Percentiles rank a stretch among this genome's conserved stretches.
Evolutionary conservation across 1,284 basidiomycete genomes (phyloP).

Genomic region (Termitomyces sp.): DNA sequence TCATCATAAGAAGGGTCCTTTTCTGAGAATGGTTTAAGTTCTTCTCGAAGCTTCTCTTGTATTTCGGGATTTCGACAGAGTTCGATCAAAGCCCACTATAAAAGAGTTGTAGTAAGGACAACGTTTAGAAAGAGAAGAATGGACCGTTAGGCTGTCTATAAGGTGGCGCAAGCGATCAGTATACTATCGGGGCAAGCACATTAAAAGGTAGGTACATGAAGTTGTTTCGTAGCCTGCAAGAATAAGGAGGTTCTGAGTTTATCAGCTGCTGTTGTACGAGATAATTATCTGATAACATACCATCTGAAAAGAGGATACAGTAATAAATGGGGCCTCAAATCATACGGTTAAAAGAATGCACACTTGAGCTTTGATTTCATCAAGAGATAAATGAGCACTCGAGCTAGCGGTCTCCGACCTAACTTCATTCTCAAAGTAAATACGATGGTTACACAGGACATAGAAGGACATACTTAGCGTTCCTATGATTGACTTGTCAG

Average conservation of each 20-base stretch:
- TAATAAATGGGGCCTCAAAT: background rate
- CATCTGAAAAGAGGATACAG: background rate
- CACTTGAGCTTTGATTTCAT: conserved; percentile 4
- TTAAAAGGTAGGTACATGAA: conserved; percentile 29
- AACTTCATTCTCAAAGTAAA: background rate
- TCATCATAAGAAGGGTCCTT: conserved; percentile 42
- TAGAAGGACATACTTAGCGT: conserved; percentile 9
- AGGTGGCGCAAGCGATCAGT: background rate
- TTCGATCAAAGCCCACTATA: conserved; percentile 43
- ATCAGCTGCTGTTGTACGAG: background rate
- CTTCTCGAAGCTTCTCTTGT: conserved; percentile 47
- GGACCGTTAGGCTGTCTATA: conserved; percentile 28
- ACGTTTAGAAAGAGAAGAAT: background rate
- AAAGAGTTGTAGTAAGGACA: background rate
- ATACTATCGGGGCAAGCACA: background rate
- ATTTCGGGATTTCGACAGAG: conserved; percentile 41
- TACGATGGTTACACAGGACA: background rate
- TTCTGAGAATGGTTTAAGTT: conserved; percentile 33
- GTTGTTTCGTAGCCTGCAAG: conserved; percentile 39
- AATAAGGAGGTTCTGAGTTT: conserved; percentile 1
- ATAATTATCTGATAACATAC: background rate
- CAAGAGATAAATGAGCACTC: background rate
- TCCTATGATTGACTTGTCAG: conserved; percentile 16
- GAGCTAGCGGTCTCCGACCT: conserved; percentile 2
- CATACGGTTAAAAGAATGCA: background rate